phyloP scores from a whole-genome alignment of 805 yeast genomes.

The Lachancea quebecensis region DNA sequence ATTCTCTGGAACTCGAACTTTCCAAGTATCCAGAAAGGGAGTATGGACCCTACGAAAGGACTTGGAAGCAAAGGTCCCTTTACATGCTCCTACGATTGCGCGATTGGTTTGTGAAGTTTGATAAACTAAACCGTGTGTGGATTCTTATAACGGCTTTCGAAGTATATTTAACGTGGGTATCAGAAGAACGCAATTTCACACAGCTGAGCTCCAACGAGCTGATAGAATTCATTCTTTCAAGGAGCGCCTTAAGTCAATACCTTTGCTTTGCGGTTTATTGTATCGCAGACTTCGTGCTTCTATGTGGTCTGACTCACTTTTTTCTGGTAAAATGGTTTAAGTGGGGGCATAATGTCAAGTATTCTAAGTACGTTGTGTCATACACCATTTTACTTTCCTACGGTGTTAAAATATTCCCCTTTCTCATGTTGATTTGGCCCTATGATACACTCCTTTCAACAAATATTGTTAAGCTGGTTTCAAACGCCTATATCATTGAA shows the following conservation, averaged over 20 bases:
- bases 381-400: constrained; percentile 70
- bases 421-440: constrained; percentile 94
- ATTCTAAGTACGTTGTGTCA: constrained; percentile 37
- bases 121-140: constrained; percentile 41
- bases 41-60: constrained; percentile 4
- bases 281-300: constrained; percentile 38
- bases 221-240: constrained; percentile 28
- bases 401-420: constrained; percentile 78
- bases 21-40: constrained; percentile 12
- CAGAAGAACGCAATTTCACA: constrained; percentile 55
- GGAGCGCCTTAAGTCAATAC: constrained; percentile 45
- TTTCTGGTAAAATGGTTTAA: constrained; percentile 18
- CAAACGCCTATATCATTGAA: constrained; percentile 58
- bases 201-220: constrained; percentile 16
- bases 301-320: constrained; percentile 35
- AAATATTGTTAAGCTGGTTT: constrained; percentile 50
- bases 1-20: constrained; percentile 36
- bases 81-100: constrained; percentile 8
- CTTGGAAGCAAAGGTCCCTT: constrained; percentile 1
- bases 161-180: constrained; percentile 88
- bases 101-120: constrained; percentile 19
- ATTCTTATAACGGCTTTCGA: constrained; percentile 70
- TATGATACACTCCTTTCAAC: constrained; percentile 74
- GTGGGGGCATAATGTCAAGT: constrained; percentile 28
- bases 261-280: constrained; percentile 48